Percentiles rank a stretch among this genome's conserved stretches.
These are phyloP conservation scores for Zalaria obscura DNA, from an alignment of 2,329 filamentous ascomycete species.

Conservation along the genomic window DNA sequence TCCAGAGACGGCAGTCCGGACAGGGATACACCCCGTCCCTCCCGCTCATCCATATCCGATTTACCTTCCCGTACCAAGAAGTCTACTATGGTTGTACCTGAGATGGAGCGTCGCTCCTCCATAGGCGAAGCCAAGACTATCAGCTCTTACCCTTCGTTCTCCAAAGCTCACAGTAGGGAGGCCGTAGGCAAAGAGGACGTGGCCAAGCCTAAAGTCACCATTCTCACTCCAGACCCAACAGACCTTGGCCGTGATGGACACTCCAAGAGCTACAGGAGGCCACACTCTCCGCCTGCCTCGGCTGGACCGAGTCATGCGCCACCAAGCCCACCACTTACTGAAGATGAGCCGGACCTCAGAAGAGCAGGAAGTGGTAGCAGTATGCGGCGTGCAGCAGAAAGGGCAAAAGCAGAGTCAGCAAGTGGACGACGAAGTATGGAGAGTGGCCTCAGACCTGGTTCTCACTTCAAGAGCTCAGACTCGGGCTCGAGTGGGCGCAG, in stretches of 20 bases:
- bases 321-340: conserved; percentile 33
- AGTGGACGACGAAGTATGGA: conserved; percentile 27
- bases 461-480: conserved; percentile 21
- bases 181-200: conserved; percentile 43
- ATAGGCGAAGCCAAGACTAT: conserved; percentile 22
- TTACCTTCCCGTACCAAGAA: conserved; percentile 12
- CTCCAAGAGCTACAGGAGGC: conserved; percentile 14
- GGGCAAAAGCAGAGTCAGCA: conserved; percentile 21
- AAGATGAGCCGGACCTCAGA: conserved; percentile 27
- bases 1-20: conserved; percentile 8
- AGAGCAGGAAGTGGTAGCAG: conserved; percentile 30
- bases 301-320: conserved; percentile 19
- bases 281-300: conserved; percentile 8
- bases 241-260: conserved; percentile 20
- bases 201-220: conserved; percentile 15
- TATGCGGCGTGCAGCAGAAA: conserved; percentile 24
- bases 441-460: conserved; percentile 20
- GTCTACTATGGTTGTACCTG: conserved; percentile 26
- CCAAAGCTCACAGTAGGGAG: conserved; percentile 86
- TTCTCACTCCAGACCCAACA: conserved; percentile 26
- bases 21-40: conserved; percentile 4
- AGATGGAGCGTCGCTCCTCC: conserved; percentile 29
- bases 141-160: conserved; percentile 67
- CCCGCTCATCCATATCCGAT: conserved; percentile 7
- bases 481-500: conserved; percentile 30